These are phyloP conservation scores for Mortierella sp. DNA, from an alignment of 371 early-diverging fungal species.

Conservation along the genomic window DNA sequence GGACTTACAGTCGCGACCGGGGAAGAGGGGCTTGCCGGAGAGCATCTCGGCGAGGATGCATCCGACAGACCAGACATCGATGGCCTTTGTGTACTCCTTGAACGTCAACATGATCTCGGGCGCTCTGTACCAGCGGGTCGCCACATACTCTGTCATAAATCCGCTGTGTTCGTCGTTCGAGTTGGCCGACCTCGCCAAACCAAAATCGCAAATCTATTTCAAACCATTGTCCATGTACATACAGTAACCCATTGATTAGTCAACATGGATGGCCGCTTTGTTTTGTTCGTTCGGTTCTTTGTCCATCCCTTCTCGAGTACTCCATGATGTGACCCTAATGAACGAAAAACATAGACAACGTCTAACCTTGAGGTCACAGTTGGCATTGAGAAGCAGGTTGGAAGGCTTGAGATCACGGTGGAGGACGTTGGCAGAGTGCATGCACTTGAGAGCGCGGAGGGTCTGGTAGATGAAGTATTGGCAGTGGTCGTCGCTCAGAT, in stretches of 20 bases:
- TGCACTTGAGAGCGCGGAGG: slow-evolving; percentile 95
- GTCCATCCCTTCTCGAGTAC: neutral
- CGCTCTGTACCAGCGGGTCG: slow-evolving; percentile 99
- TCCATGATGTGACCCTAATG: neutral
- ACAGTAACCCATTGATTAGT: neutral
- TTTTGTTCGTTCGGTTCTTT: slow-evolving; percentile 2
- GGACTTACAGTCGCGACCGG: slow-evolving; percentile 86
- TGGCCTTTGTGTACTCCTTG: slow-evolving; percentile 95
- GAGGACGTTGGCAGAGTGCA: slow-evolving; percentile 98
- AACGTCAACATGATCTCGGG: slow-evolving; percentile 98
- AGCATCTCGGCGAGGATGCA: slow-evolving; percentile 98
- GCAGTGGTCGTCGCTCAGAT: slow-evolving; percentile 96
- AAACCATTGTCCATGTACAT: neutral
- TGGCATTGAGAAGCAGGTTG: slow-evolving; percentile 96
- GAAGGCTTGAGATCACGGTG: slow-evolving; percentile 99
- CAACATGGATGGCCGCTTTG: neutral
- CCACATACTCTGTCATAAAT: slow-evolving; percentile 98
- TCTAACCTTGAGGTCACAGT: slow-evolving; percentile 93
- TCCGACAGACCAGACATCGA: slow-evolving; percentile 99
- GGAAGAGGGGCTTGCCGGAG: slow-evolving; percentile 91
- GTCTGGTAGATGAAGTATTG: slow-evolving; percentile 99
- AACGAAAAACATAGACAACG: neutral
- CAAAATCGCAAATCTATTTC: slow-evolving; percentile 93
- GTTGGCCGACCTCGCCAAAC: slow-evolving; percentile 92
- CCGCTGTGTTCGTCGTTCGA: slow-evolving; percentile 88